A percentile compares a stretch with the other conserved stretches of the same genome.
phyloP scores from a whole-genome alignment of 805 yeast species.

The Suhomyces vadensis region DNA sequence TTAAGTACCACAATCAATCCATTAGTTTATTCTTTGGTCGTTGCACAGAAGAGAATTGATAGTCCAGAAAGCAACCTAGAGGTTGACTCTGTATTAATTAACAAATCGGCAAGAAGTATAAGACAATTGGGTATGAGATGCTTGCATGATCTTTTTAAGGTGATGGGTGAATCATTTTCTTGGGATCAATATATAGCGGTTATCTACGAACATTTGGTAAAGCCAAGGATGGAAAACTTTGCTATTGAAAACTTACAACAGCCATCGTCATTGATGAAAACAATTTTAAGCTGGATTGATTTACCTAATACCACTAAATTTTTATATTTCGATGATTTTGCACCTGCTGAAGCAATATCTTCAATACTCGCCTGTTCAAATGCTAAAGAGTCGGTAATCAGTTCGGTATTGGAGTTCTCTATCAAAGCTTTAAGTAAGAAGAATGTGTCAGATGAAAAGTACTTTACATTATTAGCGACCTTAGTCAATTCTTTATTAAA shows the following conservation, averaged over 20 bases:
- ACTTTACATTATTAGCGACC: constrained; percentile 50
- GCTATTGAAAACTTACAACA: constrained; percentile 79
- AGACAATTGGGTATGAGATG: constrained; percentile 71
- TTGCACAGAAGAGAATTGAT: constrained; percentile 49
- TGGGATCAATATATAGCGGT: constrained; percentile 56
- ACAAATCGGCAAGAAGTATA: constrained; percentile 54
- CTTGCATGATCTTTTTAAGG: constrained; percentile 54
- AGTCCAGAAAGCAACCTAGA: constrained; percentile 12
- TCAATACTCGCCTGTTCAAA: constrained; percentile 51
- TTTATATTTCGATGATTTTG: constrained; percentile 54
- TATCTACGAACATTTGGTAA: constrained; percentile 55
- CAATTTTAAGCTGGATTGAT: constrained; percentile 59
- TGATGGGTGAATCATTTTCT: constrained; percentile 49
- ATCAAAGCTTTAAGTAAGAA: constrained; percentile 46
- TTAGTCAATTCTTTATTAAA: constrained; percentile 59
- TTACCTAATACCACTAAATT: constrained; percentile 47
- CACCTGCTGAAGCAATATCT: constrained; percentile 57
- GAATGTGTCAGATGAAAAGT: constrained; percentile 39
- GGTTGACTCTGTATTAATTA: constrained; percentile 19
- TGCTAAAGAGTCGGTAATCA: constrained; percentile 68
- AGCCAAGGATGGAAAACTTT: constrained; percentile 67
- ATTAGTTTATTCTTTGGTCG: constrained; percentile 52
- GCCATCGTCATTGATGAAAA: constrained; percentile 71
- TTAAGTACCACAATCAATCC: constrained; percentile 57
- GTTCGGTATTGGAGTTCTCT: constrained; percentile 55